Percentiles rank a stretch among this genome's conserved stretches.
Evolutionary conservation across 495 filamentous ascomycete genomes (phyloP).

Genomic region (Aspergillus campestris): DNA sequence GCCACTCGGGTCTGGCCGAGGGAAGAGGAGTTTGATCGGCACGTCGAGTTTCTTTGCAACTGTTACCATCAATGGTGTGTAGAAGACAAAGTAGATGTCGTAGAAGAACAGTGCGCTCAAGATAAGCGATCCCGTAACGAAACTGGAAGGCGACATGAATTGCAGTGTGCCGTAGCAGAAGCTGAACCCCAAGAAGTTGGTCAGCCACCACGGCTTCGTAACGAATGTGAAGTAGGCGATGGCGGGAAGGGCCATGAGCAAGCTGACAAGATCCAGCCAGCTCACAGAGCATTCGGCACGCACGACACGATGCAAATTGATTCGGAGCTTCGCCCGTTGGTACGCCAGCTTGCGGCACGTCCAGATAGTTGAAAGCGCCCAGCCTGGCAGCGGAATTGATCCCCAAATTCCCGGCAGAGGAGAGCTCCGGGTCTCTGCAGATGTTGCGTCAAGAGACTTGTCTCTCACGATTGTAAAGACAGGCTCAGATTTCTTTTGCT

Average conservation of each 20-base stretch:
- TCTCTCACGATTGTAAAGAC: slow-evolving; percentile 13
- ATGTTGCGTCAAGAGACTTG: slow-evolving; percentile 2
- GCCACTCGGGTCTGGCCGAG: slow-evolving; percentile 44
- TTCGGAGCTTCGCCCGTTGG: slow-evolving; percentile 39
- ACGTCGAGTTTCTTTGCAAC: slow-evolving; percentile 86
- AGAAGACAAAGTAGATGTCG: slow-evolving; percentile 96
- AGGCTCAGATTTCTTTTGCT: slow-evolving; percentile 24
- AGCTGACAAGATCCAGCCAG: slow-evolving; percentile 50
- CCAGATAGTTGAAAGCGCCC: slow-evolving; percentile 36
- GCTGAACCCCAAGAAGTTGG: slow-evolving; percentile 78
- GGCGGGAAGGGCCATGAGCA: slow-evolving; percentile 47
- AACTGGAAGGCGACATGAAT: slow-evolving; percentile 85
- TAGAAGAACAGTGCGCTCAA: slow-evolving; percentile 80
- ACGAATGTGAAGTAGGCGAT: slow-evolving; percentile 64
- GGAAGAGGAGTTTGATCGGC: slow-evolving; percentile 88
- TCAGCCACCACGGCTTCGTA: slow-evolving; percentile 67
- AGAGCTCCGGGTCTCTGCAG: slow-evolving; percentile 22
- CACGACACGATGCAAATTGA: slow-evolving; percentile 35
- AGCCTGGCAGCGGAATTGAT: slow-evolving; percentile 31
- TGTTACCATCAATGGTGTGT: slow-evolving; percentile 92
- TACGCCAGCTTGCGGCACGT: slow-evolving; percentile 33
- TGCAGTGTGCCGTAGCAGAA: slow-evolving; percentile 78
- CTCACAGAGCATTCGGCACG: slow-evolving; percentile 39
- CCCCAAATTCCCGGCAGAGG: slow-evolving; percentile 47
- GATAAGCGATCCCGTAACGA: slow-evolving; percentile 71